Evolutionary conservation across 305 asterid species (phyloP), one percentile per base, ranked within the genome.

Genomic region (Solanum hybrid): DNA sequence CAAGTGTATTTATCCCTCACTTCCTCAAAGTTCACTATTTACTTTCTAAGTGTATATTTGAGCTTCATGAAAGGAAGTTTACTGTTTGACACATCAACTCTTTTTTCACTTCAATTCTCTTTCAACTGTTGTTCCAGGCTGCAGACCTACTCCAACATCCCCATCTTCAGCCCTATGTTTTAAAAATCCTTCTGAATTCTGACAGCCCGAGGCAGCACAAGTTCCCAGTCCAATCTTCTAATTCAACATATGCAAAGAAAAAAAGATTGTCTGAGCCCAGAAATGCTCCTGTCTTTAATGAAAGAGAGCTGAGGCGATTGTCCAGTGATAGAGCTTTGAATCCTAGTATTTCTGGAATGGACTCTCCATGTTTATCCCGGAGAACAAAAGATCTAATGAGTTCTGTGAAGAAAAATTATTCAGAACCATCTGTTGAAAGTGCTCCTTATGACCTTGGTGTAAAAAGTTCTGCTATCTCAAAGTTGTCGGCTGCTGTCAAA

Each of bases 241-340:
- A 90, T 73, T 89, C 89, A 75, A 93, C 91, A 90, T 89, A 89
- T 74, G 92, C 88, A 89, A 95, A 93, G 94, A 94, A 93, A 92
- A 92, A 95, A 37, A 95, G 95, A 92, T 92, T 93, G 86, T 87
- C 89, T 10, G 94, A 92, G 87, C 92, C 95, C 16, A 94, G 89
- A 80, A 90, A 94, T 95, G 89, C 91, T 79, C 76, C 67, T 4
- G 86, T 87, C 79, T 82, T 81, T 11, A 40, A 86, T 85, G 92
- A 90, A 77, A 92, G 92, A 64, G 98, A 94, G 90, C 95, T 92
- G 90, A 96, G 98, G 94, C 95, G 98, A 5, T 92, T 91, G 87
- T 95, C 98, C 92, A 96, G 94, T 92, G 93, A 97, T 51, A 93
- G 99, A 92, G 99, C 98, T 87, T 91, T 98, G 94, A 98, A 98